phyloP scores from a whole-genome alignment of 805 yeast genomes.

The Yamadazyma olivae region DNA sequence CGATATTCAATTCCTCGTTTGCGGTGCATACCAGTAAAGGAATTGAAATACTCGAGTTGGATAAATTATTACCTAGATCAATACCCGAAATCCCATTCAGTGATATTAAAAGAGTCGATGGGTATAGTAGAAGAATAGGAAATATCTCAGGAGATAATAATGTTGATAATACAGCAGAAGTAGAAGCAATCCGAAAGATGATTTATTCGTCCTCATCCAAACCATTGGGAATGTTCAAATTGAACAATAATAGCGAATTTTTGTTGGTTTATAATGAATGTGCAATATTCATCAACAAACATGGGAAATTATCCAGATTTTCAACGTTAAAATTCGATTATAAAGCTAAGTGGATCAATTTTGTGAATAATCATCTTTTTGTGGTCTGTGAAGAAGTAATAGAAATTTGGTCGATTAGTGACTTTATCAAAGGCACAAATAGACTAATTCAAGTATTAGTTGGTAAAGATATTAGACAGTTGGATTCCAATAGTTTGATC shows the following conservation, averaged over 20 bases:
- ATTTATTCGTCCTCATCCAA: constrained; percentile 37
- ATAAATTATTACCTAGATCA: constrained; percentile 53
- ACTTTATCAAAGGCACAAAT: constrained; percentile 38
- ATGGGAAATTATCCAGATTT: constrained; percentile 50
- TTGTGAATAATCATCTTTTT: constrained; percentile 30
- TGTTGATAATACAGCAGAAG: constrained; percentile 11
- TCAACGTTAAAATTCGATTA: constrained; percentile 42
- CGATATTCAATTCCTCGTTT: constrained; percentile 63
- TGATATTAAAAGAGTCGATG: constrained; percentile 23
- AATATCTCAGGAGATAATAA: background rate
- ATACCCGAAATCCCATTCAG: constrained; percentile 50
- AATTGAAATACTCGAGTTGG: constrained; percentile 60
- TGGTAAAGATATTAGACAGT: constrained; percentile 57
- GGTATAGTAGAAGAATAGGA: constrained; percentile 19
- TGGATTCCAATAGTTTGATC: constrained; percentile 18
- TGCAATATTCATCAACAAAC: constrained; percentile 61
- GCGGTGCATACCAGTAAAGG: constrained; percentile 68
- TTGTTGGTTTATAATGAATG: constrained; percentile 68
- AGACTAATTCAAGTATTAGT: constrained; percentile 65
- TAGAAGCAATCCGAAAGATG: constrained; percentile 39
- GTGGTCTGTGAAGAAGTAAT: constrained; percentile 63
- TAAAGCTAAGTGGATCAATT: constrained; percentile 35
- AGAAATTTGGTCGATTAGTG: constrained; percentile 63
- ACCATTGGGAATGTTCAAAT: constrained; percentile 64
- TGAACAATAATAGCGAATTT: constrained; percentile 51